These are phyloP conservation scores for Talaromyces atroroseus DNA, from an alignment of 2,329 filamentous ascomycete genomes.

Conservation along the genomic window DNA sequence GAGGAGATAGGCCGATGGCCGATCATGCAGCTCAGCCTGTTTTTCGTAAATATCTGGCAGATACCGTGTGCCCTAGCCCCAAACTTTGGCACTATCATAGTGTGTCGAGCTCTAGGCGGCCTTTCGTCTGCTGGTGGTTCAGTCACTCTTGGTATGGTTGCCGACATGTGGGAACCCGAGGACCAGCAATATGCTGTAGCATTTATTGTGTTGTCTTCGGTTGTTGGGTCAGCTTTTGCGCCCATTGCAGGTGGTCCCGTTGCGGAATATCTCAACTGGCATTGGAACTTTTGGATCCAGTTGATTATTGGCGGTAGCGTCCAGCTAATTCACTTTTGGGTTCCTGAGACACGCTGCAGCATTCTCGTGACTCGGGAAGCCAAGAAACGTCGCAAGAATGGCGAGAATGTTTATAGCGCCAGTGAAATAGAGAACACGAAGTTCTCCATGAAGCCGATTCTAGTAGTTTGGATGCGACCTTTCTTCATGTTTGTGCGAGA, in stretches of 20 bases:
- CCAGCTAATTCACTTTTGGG: conserved; percentile 46
- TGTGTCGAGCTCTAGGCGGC: conserved; percentile 61
- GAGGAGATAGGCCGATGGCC: conserved; percentile 75
- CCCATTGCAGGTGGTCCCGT: conserved; percentile 52
- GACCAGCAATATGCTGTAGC: conserved; percentile 57
- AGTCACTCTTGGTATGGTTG: conserved; percentile 60
- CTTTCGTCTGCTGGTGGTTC: conserved; percentile 60
- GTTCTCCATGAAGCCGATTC: conserved; percentile 52
- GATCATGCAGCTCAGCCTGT: conserved; percentile 65
- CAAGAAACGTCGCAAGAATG: conserved; percentile 50
- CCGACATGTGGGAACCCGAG: conserved; percentile 56
- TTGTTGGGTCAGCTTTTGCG: conserved; percentile 45
- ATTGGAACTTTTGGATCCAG: conserved; percentile 61
- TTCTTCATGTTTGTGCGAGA: conserved; percentile 61
- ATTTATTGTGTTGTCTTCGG: conserved; percentile 55
- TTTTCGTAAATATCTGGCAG: conserved; percentile 73
- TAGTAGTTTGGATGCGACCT: conserved; percentile 55
- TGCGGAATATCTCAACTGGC: conserved; percentile 45
- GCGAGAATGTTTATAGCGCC: conserved; percentile 63
- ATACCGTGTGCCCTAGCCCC: conserved; percentile 65
- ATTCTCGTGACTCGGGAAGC: conserved; percentile 56
- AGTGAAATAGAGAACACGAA: conserved; percentile 60
- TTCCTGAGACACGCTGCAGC: conserved; percentile 54
- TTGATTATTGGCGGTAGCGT: conserved; percentile 53
- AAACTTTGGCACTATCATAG: conserved; percentile 63